Evolutionary conservation across 2,329 filamentous ascomycete species (phyloP).

Genomic region (Trichoderma asperellum): DNA sequence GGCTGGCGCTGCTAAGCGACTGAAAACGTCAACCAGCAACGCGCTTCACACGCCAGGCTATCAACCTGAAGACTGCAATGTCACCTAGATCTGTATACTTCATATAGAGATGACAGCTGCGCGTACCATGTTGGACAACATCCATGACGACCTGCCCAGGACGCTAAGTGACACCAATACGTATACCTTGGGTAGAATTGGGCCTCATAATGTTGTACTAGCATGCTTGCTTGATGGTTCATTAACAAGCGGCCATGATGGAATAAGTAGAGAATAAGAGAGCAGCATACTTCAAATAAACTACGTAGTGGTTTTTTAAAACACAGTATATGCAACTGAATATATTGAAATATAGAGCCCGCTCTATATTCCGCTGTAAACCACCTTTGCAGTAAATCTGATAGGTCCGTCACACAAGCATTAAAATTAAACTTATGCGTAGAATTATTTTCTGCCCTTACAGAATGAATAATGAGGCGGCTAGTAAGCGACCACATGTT

Average conservation of each 20-base stretch:
- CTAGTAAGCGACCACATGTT: too few relatives aligned
- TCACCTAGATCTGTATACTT: conserved; percentile 43
- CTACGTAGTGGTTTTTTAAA: too few relatives aligned
- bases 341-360: too few relatives aligned
- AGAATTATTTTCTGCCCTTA: too few relatives aligned
- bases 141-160: conserved; percentile 29
- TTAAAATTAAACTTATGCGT: too few relatives aligned
- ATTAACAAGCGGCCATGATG: conserved; percentile 5
- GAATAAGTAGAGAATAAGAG: too few relatives aligned
- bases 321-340: too few relatives aligned
- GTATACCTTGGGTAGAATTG: conserved; percentile 37
- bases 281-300: too few relatives aligned
- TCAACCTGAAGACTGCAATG: conserved; percentile 34
- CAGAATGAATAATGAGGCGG: too few relatives aligned
- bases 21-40: background rate
- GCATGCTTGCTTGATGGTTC: background rate
- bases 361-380: too few relatives aligned
- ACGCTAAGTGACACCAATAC: conserved; percentile 27
- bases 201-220: conserved; percentile 31
- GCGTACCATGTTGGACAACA: conserved; percentile 38
- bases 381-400: too few relatives aligned
- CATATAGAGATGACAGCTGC: conserved; percentile 39
- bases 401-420: too few relatives aligned
- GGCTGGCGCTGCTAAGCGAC: background rate
- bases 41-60: background rate